Conservation (phyloP, 768 basidiomycete species). For the Collybia nuda region DNA sequence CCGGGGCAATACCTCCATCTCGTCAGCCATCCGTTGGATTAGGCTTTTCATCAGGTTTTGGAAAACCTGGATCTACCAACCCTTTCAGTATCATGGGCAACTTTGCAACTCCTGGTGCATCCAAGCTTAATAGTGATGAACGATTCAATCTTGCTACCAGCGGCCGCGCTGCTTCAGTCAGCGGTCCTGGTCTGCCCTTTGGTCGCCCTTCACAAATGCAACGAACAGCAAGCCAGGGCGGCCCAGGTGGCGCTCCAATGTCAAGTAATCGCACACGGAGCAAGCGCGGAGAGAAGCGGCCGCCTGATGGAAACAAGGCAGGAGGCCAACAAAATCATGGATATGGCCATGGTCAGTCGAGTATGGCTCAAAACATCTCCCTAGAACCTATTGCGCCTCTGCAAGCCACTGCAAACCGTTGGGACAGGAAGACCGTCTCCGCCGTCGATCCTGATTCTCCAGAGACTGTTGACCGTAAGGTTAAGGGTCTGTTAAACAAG, state of each 20-base stretch:
- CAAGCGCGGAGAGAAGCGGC: constrained; percentile 81
- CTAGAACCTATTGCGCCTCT: constrained; percentile 79
- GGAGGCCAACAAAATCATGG: constrained; percentile 38
- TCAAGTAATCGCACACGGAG: constrained; percentile 67
- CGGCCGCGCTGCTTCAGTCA: constrained; percentile 55
- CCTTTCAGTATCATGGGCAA: constrained; percentile 61
- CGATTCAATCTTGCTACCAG: constrained; percentile 51
- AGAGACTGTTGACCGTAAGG: constrained; percentile 89
- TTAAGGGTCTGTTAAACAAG: constrained; percentile 90
- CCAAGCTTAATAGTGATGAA: constrained; percentile 70
- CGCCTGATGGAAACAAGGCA: constrained; percentile 46
- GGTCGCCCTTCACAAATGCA: constrained; percentile 60
- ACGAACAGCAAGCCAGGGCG: constrained; percentile 68
- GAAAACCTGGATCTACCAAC: constrained; percentile 44
- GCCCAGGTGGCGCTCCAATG: constrained; percentile 48
- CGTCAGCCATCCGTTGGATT: constrained; percentile 49
- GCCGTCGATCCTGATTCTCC: constrained; percentile 64
- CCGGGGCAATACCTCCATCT: constrained; percentile 40
- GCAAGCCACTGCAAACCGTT: constrained; percentile 77
- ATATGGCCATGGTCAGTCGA: constrained; percentile 27
- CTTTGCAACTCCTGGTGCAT: constrained; percentile 41
- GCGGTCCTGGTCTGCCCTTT: constrained; percentile 50
- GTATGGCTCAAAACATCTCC: constrained; percentile 22
- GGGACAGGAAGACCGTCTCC: constrained; percentile 58
- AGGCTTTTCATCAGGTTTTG: constrained; percentile 41